Evolutionary conservation across 164 flowering plant species (phyloP).

Genomic region (Tinospora cordifolia): DNA sequence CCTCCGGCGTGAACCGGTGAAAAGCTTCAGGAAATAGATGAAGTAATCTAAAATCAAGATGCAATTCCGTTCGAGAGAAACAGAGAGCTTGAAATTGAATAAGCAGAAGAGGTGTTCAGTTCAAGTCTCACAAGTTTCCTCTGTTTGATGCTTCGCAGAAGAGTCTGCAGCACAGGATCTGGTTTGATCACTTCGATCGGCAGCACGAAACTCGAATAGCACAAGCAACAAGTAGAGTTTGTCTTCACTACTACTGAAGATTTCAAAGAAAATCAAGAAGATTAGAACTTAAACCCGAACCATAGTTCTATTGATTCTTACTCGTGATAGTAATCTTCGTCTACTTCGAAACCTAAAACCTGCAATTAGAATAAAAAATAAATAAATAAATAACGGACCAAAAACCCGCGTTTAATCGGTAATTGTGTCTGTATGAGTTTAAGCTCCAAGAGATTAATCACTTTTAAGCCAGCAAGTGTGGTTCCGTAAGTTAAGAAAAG

Average conservation of each 20-base stretch:
- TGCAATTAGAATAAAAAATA: slow-evolving; percentile 6
- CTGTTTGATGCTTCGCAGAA: slow-evolving; percentile 50
- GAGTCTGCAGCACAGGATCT: slow-evolving; percentile 40
- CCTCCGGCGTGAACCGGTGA: slow-evolving; percentile 62
- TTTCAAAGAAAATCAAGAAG: not conserved
- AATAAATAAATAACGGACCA: not conserved
- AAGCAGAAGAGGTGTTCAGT: not conserved
- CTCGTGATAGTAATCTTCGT: slow-evolving; percentile 26
- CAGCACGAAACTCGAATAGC: slow-evolving; percentile 55
- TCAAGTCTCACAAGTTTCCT: slow-evolving; percentile 50
- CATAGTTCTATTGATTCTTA: not conserved
- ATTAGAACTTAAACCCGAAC: no score
- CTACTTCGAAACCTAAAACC: slow-evolving; percentile 23
- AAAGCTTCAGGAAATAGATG: slow-evolving; percentile 35
- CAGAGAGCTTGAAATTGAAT: not conserved
- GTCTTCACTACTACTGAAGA: not conserved
- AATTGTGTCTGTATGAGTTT: no score
- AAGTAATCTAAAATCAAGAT: no score
- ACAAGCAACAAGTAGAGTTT: no score
- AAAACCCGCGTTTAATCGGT: not conserved
- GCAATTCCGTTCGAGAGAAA: not conserved
- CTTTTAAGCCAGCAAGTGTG: slow-evolving; percentile 77
- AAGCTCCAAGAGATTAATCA: slow-evolving; percentile 17
- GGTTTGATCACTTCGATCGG: slow-evolving; percentile 67
- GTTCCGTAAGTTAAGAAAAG: slow-evolving; percentile 76